Evolutionary conservation across 768 basidiomycete genomes (phyloP), one percentile per base, ranked within the genome.

Genomic region (Russula griseocarnosa): DNA sequence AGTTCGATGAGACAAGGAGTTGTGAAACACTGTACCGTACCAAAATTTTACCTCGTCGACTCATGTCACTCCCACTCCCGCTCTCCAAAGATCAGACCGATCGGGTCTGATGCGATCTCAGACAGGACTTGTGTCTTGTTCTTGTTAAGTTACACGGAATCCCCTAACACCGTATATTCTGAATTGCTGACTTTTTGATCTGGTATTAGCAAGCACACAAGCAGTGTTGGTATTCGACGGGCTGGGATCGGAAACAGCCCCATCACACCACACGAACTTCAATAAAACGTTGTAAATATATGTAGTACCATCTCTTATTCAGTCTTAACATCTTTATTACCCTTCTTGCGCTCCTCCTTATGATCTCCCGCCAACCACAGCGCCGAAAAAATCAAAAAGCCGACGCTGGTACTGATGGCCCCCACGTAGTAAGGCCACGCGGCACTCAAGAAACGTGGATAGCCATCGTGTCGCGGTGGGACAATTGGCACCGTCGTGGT

Each of bases 361-460:
- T 83, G 83, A 55, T 93, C 92, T 24, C 90, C 92, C 18, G 88
- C 86, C 42, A 97, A 77, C 92, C 94, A 99, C 24, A 96, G 72
- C 0, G 85, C 83, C 13, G 87, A 86, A 76, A 99, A 99, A 20
- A 94, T 67, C 70, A 96, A 77, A 76, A 97, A 97, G 0, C 84
- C 92, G 2, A 85, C 74, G 69, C 88, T 89, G 0, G 93, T 95
- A 77, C 91, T 93, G 71, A 95, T 84, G 8, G 95, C 92, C 40
- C 94, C 92, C 0, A 81, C 79, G 69, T 99, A 99, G 73, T 96
- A 99, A 0, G 97, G 96, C 90, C 90, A 94, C 8, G 97, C 97
- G 3, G 94, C 94, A 52, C 86, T 87, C 70, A 99, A 82, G 84
- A 97, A 99, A 30, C 97, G 86, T 5, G 94, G 92, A 74, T 98